Percentiles rank a stretch among this genome's conserved stretches.
phyloP scores from a whole-genome alignment of 1,284 basidiomycete genomes.

The Trichosporon sp. region DNA sequence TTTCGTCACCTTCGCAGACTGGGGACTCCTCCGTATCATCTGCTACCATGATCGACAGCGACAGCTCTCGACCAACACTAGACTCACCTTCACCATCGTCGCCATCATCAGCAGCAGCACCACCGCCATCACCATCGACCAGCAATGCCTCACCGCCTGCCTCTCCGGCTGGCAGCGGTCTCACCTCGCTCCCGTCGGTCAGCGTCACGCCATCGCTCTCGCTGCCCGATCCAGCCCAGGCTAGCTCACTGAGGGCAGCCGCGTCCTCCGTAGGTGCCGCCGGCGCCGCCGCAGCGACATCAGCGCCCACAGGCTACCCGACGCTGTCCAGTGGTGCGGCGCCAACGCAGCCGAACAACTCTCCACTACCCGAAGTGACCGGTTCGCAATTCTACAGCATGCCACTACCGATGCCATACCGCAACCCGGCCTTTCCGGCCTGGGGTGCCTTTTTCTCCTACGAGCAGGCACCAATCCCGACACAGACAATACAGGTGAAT shows the following conservation, averaged over 20 bases:
- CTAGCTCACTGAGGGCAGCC: neutral
- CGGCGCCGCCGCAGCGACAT: neutral
- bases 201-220: neutral
- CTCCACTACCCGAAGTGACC: neutral
- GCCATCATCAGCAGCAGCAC: neutral
- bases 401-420: neutral
- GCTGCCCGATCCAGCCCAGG: neutral
- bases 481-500: neutral
- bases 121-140: neutral
- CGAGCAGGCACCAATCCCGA: neutral
- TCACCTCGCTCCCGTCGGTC: neutral
- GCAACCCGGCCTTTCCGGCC: neutral
- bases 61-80: too few relatives aligned
- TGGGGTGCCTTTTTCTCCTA: slow-evolving; percentile 2
- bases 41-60: too few relatives aligned
- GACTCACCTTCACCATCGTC: too few relatives aligned
- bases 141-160: neutral
- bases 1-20: too few relatives aligned
- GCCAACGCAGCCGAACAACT: neutral
- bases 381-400: neutral
- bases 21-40: too few relatives aligned
- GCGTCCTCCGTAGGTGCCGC: neutral
- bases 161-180: neutral
- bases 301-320: neutral
- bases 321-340: neutral